Evolutionary conservation across 345 rosid genomes (phyloP), one percentile per base, ranked within the genome.

Genomic region (Euphorbia peplus): DNA sequence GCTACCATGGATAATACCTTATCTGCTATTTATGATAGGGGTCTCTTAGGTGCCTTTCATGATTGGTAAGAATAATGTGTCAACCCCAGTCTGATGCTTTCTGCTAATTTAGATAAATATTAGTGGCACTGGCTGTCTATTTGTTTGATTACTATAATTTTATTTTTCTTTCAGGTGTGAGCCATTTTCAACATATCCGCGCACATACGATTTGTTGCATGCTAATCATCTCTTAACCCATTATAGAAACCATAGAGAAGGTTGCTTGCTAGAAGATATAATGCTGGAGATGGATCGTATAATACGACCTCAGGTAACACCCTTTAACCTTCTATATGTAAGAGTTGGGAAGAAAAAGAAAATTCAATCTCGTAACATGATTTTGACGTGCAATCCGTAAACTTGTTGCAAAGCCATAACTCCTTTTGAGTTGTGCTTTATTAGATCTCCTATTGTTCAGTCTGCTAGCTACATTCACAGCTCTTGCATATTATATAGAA

Each of bases 231-330:
- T 91, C 47, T 82, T 95, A 70, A 75, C 89, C 67, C 88, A 81
- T 54, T 85, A 88, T 68, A 72, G 81, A 68, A 80, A 75, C 58
- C 66, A 47, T 14, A 84, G 80, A 41, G 86, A 84, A 75, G 86
- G 86, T 78, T 90, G 99, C 79, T 68, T 69, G 66, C 66, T 91
- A 65, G 98, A 95, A 81, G 96, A 88, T 74, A 77, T 90, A 52
- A 74, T 95, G 86, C 83, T 95, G 78, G 99, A 95, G 87, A 90
- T 95, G 88, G 99, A 95, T 77, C 92, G 89, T 37, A 75, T 95
- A 26, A 44, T 83, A 73, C 88, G 96, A 24, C 96, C 98, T 63
- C 88, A 85, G 96, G 98, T 92, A 84, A 35, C n/a, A 44, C 63
- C 15, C 47, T 60, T 52, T 32, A 21, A 56, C 16, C 37, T 54